These are phyloP conservation scores for Phytophthora podocarpi DNA, from an alignment of 352 stramenopile genomes.

Conservation along the genomic window DNA sequence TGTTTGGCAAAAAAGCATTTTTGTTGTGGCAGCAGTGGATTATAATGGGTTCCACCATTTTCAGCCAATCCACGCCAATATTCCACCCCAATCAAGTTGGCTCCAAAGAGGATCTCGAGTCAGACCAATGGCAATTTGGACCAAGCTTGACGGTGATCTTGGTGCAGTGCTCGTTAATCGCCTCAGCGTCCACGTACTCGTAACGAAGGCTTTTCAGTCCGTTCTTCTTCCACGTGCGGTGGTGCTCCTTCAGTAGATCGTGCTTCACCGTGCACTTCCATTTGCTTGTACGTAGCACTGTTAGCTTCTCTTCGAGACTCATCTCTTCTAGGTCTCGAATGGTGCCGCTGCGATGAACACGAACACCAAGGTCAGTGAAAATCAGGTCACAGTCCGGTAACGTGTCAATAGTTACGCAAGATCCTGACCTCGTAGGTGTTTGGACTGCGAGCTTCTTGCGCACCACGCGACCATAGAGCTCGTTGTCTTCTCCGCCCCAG, in stretches of 20 bases:
- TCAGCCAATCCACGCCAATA: no score
- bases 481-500: slow-evolving; percentile 63
- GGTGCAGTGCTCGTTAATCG: slow-evolving; percentile 48
- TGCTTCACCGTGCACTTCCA: slow-evolving; percentile 66
- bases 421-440: slow-evolving; percentile 34
- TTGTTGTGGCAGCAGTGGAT: no score
- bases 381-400: not conserved
- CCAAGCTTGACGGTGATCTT: slow-evolving; percentile 54
- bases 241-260: slow-evolving; percentile 60
- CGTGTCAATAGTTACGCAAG: not conserved
- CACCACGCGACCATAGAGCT: slow-evolving; percentile 59
- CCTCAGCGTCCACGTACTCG: slow-evolving; percentile 46
- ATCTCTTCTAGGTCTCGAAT: slow-evolving; percentile 56
- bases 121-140: slow-evolving; percentile 56
- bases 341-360: slow-evolving; percentile 36
- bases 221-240: slow-evolving; percentile 59
- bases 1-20: not conserved
- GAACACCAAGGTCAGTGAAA: not conserved
- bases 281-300: slow-evolving; percentile 42
- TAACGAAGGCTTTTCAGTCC: slow-evolving; percentile 49
- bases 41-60: no score
- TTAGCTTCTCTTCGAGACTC: slow-evolving; percentile 48
- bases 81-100: no score
- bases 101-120: slow-evolving; percentile 59
- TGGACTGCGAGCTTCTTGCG: slow-evolving; percentile 54